phyloP scores from a whole-genome alignment of 805 yeast genomes.

The Maudiozyma barnettii region DNA sequence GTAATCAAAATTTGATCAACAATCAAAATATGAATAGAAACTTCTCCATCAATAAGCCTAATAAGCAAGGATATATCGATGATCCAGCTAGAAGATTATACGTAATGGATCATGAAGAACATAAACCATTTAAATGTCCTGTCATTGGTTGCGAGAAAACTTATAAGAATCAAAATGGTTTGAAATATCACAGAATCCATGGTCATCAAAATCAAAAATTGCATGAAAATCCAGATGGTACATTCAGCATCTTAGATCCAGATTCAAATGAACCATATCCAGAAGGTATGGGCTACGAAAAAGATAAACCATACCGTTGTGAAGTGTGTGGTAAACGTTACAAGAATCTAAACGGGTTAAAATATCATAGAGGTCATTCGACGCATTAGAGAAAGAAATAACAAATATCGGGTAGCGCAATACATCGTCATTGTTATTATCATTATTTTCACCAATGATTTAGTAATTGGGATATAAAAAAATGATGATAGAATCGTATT shows the following conservation, averaged over 20 bases:
- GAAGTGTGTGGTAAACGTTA: conserved; percentile 97
- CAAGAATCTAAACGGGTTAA: conserved; percentile 90
- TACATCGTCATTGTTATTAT: not conserved
- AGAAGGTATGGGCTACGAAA: conserved; percentile 90
- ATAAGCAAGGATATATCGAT: conserved; percentile 69
- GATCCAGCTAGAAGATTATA: conserved; percentile 94
- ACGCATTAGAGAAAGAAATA: conserved; percentile 48
- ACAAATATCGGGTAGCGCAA: too few species aligned
- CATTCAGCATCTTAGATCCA: conserved; percentile 87
- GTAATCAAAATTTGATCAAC: not conserved
- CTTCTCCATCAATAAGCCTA: not conserved
- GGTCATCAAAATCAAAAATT: conserved; percentile 95
- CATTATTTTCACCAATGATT: not conserved
- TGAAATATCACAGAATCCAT: conserved; percentile 89
- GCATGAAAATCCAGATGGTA: conserved; percentile 86
- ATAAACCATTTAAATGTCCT: conserved; percentile 94
- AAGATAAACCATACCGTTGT: conserved; percentile 96
- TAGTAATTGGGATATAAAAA: not conserved
- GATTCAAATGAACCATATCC: conserved; percentile 80
- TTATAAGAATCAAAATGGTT: conserved; percentile 93
- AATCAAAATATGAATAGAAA: not conserved
- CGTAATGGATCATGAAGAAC: conserved; percentile 84
- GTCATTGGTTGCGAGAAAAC: conserved; percentile 97
- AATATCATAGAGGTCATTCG: conserved; percentile 96
- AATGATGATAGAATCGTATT: not conserved